Evolutionary conservation across 495 filamentous ascomycete genomes (phyloP), one percentile per base, ranked within the genome.

Genomic region (Podospora comata): DNA sequence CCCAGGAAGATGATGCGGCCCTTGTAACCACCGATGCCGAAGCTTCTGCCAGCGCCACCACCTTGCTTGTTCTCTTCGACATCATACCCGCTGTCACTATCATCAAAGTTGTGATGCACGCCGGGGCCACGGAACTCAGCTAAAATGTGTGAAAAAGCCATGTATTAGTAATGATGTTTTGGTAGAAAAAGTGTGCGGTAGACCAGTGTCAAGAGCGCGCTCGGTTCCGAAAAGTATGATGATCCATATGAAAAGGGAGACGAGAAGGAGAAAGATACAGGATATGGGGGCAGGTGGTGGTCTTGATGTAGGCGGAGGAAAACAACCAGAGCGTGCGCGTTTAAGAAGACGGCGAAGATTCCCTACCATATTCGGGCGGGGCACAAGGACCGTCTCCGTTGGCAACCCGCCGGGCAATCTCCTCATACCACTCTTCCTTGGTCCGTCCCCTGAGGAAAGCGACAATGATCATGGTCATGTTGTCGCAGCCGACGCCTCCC

Each of bases 321-420:
- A 60, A 63, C n/a, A 54, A 65, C 20, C 27, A 61, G 34, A 69
- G 28, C n/a, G 39, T 28, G 44, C 23, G 60, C 48, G 26, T 67
- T 74, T 61, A 73, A 73, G 71, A 66, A 65, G 71, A 71, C 34
- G 73, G 68, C 65, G 68, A 62, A 65, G 59, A 28, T 48, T 78
- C 73, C 93, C 91, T 96, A 91, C 95, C 95, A 84, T 98, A 99
- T 90, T 99, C 95, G 73, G 94, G 95, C 82, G 95, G 95, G 80
- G 95, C 95, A 83, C 95, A 97, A 78, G 96, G 95, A 76, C 95
- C 95, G 82, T 99, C 96, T 78, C 95, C 95, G 76, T 93, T 93
- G 61, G 94, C 92, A 79, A 98, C 96, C 79, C 95, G 86, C 80
- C 91, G 93, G 68, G 90, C 93, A 79, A 99, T 91, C 82, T 93